Base-by-base conservation (phyloP, 2,329 filamentous ascomycete species). In the Aspergillus fischeri region DNA sequence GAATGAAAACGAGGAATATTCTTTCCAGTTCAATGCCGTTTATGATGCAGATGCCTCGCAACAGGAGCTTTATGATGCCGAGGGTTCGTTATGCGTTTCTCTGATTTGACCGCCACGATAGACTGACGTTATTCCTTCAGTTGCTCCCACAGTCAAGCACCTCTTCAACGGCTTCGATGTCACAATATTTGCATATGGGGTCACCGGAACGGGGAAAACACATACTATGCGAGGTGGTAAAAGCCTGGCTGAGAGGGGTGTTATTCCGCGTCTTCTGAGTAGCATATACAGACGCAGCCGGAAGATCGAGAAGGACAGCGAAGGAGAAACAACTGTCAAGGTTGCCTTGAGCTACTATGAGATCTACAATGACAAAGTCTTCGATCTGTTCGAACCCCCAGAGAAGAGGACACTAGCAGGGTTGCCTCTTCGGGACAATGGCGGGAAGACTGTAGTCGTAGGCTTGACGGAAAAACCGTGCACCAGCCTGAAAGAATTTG, bases 291-390 rank as follows among this genome's bases (percentile, higher is more conserved):
- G 93, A 50, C 83, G 91, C 59, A 88, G 88, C 61, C 90, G 91
- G 75, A 96, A 95, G 79, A 87, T 94, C 20, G 83, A 85, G 63
- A 94, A 93, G 74, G 92, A 96, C 67, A 83, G 86, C 2, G 80
- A 81, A 4, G 90, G 87, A 10, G 79, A 85, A 52, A 92, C 87
- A 0, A 81, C 78, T 1, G 90, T 95, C 24, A 79, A 85, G 8
- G 90, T 96, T 17, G 81, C 85, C 11, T 82, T 97, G 68, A 92
- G 90, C 28, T 97, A 97, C 77, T 96, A 96, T 77, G 92, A 97
- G 73, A 96, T 97, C 64, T 97, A 97, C 77, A 96, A 95, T 73
- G 92, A 97, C 78, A 93, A 93, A 71, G 92, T 96, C 21, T 96
- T 88, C 68, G 92, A 97, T 71, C 79, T 97, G 32, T 91, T 97